Evolutionary conservation across 805 yeast species (phyloP).

Genomic region (Saccharomycopsis lassenensis): DNA sequence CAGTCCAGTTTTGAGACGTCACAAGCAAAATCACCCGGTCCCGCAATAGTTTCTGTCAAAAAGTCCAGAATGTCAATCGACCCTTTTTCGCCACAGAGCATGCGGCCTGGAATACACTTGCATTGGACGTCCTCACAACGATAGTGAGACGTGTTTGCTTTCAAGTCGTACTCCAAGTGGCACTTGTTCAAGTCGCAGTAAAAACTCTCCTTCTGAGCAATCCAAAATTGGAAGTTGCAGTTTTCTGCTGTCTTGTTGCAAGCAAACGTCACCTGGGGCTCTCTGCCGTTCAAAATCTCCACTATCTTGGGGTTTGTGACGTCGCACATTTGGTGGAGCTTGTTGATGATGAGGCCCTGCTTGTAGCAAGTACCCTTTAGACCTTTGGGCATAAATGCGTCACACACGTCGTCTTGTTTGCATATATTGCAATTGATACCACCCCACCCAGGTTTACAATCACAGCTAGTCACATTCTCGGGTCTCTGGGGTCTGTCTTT

Average conservation of each 20-base stretch:
- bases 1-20: constrained; percentile 53
- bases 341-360: constrained; percentile 71
- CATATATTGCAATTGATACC: constrained; percentile 95
- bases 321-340: constrained; percentile 84
- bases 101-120: constrained; percentile 81
- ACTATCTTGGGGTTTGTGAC: constrained; percentile 85
- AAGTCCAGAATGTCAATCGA: constrained; percentile 93
- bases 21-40: constrained; percentile 90
- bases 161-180: constrained; percentile 51
- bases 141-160: constrained; percentile 59
- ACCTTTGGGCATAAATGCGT: constrained; percentile 78
- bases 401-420: constrained; percentile 60
- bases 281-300: constrained; percentile 64
- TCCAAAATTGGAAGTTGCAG: constrained; percentile 96
- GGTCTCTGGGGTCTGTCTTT: constrained; percentile 48
- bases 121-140: constrained; percentile 73
- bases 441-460: constrained; percentile 78
- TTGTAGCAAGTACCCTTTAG: constrained; percentile 81
- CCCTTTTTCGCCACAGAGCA: constrained; percentile 90
- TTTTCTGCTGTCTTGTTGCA: constrained; percentile 56
- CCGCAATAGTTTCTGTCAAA: constrained; percentile 75
- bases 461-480: constrained; percentile 39
- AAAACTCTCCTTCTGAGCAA: constrained; percentile 80
- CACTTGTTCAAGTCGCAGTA: constrained; percentile 79
- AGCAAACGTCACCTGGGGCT: constrained; percentile 86